Conservation (phyloP, 1,139 yeast genomes). For the Scheffersomyces illinoinensis region DNA sequence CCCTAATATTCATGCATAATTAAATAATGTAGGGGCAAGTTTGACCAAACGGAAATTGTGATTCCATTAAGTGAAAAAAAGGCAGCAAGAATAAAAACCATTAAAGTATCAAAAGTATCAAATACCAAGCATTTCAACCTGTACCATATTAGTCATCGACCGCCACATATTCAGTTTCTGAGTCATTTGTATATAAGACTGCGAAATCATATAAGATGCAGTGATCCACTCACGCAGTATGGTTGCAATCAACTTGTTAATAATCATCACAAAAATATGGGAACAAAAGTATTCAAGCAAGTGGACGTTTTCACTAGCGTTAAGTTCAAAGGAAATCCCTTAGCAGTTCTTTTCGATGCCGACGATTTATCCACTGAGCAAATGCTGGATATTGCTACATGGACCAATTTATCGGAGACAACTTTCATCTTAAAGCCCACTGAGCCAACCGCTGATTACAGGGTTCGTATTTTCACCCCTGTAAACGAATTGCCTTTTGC, state of each 20-base stretch:
- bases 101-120: neutral
- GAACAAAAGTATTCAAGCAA: slow-evolving; percentile 34
- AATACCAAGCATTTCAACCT: neutral
- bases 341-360: slow-evolving; percentile 50
- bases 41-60: neutral
- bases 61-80: neutral
- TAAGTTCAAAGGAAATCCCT: slow-evolving; percentile 53
- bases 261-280: neutral
- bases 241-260: neutral
- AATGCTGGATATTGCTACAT: slow-evolving; percentile 48
- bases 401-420: slow-evolving; percentile 62
- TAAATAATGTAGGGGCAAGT: neutral
- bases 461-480: slow-evolving; percentile 50
- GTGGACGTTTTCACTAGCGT: slow-evolving; percentile 51
- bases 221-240: neutral
- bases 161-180: neutral
- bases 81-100: neutral
- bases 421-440: slow-evolving; percentile 43
- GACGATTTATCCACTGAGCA: slow-evolving; percentile 30
- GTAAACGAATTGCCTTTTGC: slow-evolving; percentile 53
- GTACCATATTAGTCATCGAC: neutral
- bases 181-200: neutral
- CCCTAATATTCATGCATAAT: neutral
- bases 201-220: neutral
- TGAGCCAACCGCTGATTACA: slow-evolving; percentile 38